Evolutionary conservation across 73 alveolate species (phyloP), one percentile per base, ranked within the genome.

Genomic region (Paramecium octaurelia): DNA sequence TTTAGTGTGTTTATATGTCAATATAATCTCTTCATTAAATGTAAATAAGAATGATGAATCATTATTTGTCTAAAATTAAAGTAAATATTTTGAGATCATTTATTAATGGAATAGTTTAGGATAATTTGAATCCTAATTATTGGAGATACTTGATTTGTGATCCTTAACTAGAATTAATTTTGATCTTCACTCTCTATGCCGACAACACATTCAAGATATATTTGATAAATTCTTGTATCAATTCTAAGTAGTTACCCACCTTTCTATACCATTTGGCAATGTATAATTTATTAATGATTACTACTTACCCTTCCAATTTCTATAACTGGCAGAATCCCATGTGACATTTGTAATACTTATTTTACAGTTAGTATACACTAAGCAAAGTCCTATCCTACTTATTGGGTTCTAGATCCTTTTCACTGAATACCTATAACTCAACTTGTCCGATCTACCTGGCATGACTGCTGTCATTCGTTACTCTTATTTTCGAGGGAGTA

Each of bases 201-300:
- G 9, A 73, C 34, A 73, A 23, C 5, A 40, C 43, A 44, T 38
- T 20, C 8, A 46, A 16, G 9, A 80, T 80, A 23, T 31, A 80
- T 80, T 48, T 80, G 7, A 80, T 64, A 80, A 80, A 80, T 80
- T 80, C 91, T 44, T 40, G 8, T 44, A 80, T 23, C 16, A 80
- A 35, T 3, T 23, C 57, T 9, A 43, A 21, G 46, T 21, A 80
- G 27, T 80, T 80, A 1, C 73, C 73, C 18, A 23, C 57, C 24
- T 80, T 80, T 42, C 91, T 80, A 46, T 80, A 48, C 91, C 91
- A 80, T 48, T 80, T 80, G 18, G 91, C 91, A 20, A 80, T 80
- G 20, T 80, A 80, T 34, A 80, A 23, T 35, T 80, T 80, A 44
- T 40, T 44, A 43, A 80, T 80, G 16, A 23, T 80, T 21, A 73